Conservation (phyloP, 495 filamentous ascomycete species). For the Chaetomium fimeti region DNA sequence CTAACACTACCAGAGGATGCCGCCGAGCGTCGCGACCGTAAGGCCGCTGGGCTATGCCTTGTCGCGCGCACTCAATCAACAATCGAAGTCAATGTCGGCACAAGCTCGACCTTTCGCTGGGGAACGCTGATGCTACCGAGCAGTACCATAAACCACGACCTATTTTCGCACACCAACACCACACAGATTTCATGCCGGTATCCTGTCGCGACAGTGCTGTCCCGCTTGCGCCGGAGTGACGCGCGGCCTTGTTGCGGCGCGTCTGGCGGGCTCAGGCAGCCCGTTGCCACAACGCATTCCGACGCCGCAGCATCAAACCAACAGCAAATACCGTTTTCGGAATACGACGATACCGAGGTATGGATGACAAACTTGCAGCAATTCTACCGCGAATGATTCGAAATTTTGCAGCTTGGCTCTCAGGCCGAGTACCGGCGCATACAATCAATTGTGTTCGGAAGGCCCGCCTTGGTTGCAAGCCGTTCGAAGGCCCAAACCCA, state of each 20-base stretch:
- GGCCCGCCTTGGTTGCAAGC: neutral
- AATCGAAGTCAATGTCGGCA: neutral
- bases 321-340: neutral
- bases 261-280: neutral
- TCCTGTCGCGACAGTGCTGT: neutral
- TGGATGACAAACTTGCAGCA: neutral
- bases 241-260: neutral
- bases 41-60: neutral
- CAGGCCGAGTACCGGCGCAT: neutral
- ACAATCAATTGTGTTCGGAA: neutral
- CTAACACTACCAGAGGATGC: neutral
- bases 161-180: neutral
- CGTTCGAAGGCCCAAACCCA: neutral
- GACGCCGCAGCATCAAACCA: neutral
- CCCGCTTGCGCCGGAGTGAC: slow-evolving; percentile 2
- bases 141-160: neutral
- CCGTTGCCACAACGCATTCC: slow-evolving; percentile 5
- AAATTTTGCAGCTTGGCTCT: neutral
- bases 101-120: neutral
- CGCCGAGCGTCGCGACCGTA: neutral
- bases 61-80: no score
- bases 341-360: neutral
- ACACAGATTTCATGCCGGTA: neutral
- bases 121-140: neutral
- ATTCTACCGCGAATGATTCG: neutral